Evolutionary conservation across 139 green algal genomes (phyloP).

Genomic region (Chlamydomonas schloesseri): DNA sequence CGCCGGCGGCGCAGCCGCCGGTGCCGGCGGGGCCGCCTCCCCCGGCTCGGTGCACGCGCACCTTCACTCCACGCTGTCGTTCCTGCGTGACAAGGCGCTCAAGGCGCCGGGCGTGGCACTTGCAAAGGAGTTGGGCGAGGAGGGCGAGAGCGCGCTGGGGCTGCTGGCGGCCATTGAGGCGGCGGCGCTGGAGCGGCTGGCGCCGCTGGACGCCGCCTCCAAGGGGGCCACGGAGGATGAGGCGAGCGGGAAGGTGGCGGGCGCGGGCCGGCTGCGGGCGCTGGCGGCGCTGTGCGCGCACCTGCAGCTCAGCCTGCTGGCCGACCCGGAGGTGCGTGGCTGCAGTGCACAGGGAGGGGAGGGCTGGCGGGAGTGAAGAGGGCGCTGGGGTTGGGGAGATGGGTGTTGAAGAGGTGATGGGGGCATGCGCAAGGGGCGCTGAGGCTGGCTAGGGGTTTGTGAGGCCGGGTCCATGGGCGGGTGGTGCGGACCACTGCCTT

Average conservation of each 20-base stretch:
- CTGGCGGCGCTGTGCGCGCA: constrained; percentile 66
- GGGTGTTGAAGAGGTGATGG: no score
- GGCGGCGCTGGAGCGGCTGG: neutral
- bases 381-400: no score
- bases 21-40: neutral
- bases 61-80: constrained; percentile 34
- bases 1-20: neutral
- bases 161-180: constrained; percentile 26
- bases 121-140: constrained; percentile 8
- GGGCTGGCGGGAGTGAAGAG: no score
- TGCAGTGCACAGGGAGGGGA: no score
- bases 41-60: neutral
- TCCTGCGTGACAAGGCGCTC: constrained; percentile 5
- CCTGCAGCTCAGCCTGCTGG: constrained; percentile 75
- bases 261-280: constrained; percentile 14
- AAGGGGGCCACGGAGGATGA: neutral
- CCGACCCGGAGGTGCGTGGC: constrained; percentile 45
- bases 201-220: neutral
- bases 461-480: no score
- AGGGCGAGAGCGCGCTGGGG: neutral
- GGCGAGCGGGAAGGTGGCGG: neutral
- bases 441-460: no score
- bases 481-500: no score
- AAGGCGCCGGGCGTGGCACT: neutral
- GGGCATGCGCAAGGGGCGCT: no score